These are phyloP conservation scores for Apiospora saccharicola DNA, from an alignment of 2,329 filamentous ascomycete genomes.

Conservation along the genomic window DNA sequence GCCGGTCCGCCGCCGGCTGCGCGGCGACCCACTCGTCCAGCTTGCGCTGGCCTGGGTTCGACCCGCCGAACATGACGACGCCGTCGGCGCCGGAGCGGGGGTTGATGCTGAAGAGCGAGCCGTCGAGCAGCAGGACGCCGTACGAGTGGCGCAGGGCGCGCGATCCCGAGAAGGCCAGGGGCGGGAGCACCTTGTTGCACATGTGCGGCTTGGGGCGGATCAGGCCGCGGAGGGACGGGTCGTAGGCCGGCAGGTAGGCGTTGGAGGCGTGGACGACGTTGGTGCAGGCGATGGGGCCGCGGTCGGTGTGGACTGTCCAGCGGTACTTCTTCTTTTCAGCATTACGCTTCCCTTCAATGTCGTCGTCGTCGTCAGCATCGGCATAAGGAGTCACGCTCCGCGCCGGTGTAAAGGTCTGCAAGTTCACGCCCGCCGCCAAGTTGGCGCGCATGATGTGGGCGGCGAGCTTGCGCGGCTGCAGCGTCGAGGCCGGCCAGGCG, in stretches of 20 bases:
- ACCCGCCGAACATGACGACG: slow-evolving; percentile 43
- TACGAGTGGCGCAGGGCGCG: slow-evolving; percentile 40
- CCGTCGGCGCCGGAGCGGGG: slow-evolving; percentile 41
- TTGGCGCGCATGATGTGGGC: slow-evolving; percentile 30
- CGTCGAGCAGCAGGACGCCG: slow-evolving; percentile 40
- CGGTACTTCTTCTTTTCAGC: neutral
- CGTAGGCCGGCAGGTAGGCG: slow-evolving; percentile 31
- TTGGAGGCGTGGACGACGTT: slow-evolving; percentile 31
- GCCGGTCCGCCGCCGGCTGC: slow-evolving; percentile 35
- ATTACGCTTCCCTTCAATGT: neutral
- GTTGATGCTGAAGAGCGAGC: slow-evolving; percentile 43
- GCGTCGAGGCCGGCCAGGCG: slow-evolving; percentile 31
- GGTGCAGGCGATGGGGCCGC: slow-evolving; percentile 28
- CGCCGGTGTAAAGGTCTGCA: slow-evolving; percentile 30
- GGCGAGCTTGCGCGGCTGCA: slow-evolving; percentile 31
- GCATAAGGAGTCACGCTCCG: slow-evolving; percentile 9
- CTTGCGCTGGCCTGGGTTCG: slow-evolving; percentile 41
- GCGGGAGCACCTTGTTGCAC: slow-evolving; percentile 32
- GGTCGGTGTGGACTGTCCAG: slow-evolving; percentile 29
- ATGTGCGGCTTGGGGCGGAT: slow-evolving; percentile 33
- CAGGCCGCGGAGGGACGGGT: slow-evolving; percentile 31
- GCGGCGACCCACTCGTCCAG: slow-evolving; percentile 40
- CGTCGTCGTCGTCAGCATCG: neutral
- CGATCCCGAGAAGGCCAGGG: slow-evolving; percentile 25
- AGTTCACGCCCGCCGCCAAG: slow-evolving; percentile 28